Conservation (phyloP, 768 basidiomycete species). For the Panellus pusillus region DNA sequence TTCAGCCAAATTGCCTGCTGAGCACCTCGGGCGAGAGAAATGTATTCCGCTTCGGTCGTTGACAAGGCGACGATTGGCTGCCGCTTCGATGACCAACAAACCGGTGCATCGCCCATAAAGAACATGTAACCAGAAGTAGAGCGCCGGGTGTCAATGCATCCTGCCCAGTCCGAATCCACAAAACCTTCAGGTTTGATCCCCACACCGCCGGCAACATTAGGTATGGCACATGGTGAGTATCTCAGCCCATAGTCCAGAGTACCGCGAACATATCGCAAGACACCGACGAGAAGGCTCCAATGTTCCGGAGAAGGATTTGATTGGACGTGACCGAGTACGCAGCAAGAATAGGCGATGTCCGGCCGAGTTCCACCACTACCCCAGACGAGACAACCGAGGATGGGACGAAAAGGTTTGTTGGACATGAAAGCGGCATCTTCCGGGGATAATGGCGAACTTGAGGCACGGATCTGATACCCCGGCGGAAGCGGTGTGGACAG, state of each 20-base stretch:
- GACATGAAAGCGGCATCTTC: conserved; percentile 17
- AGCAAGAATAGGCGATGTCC: conserved; percentile 11
- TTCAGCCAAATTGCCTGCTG: conserved; percentile 27
- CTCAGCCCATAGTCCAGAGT: conserved; percentile 26
- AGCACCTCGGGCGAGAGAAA: conserved; percentile 8
- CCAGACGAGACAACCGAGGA: conserved; percentile 24
- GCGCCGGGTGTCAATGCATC: conserved; percentile 23
- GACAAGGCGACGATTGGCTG: conserved; percentile 26
- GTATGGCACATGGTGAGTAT: conserved; percentile 8
- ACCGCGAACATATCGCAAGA: conserved; percentile 32
- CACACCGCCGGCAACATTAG: background rate
- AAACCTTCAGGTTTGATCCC: conserved; percentile 18
- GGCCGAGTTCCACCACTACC: conserved; percentile 13
- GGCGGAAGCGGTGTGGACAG: background rate
- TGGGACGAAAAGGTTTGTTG: conserved; percentile 16
- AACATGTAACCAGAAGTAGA: conserved; percentile 32
- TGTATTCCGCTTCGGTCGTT: conserved; percentile 21
- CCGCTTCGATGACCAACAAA: conserved; percentile 32
- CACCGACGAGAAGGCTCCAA: conserved; percentile 27
- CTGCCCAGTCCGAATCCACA: conserved; percentile 34
- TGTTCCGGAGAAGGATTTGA: conserved; percentile 25
- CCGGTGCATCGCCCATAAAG: conserved; percentile 25
- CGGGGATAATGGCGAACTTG: background rate
- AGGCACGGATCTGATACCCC: background rate
- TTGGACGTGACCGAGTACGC: conserved; percentile 16